Evolutionary conservation across 139 green algal genomes (phyloP), one percentile per base, ranked within the genome.

Genomic region (Chlamydomonas sphaeroides): DNA sequence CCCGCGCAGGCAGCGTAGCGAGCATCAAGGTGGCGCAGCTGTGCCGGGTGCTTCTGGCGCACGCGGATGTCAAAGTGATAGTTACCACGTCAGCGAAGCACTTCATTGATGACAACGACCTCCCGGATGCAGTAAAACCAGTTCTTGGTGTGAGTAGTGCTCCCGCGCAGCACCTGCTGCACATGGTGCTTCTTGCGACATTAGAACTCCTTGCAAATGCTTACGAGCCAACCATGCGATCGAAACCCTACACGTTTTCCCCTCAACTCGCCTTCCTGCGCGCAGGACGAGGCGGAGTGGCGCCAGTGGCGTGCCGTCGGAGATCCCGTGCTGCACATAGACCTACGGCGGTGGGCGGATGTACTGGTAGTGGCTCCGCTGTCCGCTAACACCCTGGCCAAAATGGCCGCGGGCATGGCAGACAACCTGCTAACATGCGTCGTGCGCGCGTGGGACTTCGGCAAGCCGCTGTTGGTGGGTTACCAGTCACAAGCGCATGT

Each of bases 371-470:
- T 99, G 21, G 97, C 97, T 1, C 97, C 97, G 0, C 88, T 98
- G 33, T 98, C 92, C 2, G 97, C 97, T 38, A 99, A 99, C 85
- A 97, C 90, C 0, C 88, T 99, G 32, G 97, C 96, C 62, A 99
- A 99, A 85, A 38, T 90, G 53, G 85, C 90, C 3, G 41, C 71
- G 20, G 95, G 96, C 0, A 45, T 99, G 67, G 96, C 92, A 51
- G 97, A 99, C 88, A 99, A 99, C 86, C 89, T 99, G 67, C 71
- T 99, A 15, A 98, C 95, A 3, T 98, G 93, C 81, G 74, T 99
- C 0, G 90, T 96, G 48, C 91, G 97, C 11, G 95, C 95, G 17
- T 99, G 97, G 97, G 95, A 99, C 81, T 97, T 93, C 32, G 45
- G 21, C 14, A 93, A 93, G 78, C 88, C 86, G 21, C n/a, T 99